These are phyloP conservation scores for Neurospora sp. DNA, from an alignment of 495 filamentous ascomycete species.

Conservation along the genomic window DNA sequence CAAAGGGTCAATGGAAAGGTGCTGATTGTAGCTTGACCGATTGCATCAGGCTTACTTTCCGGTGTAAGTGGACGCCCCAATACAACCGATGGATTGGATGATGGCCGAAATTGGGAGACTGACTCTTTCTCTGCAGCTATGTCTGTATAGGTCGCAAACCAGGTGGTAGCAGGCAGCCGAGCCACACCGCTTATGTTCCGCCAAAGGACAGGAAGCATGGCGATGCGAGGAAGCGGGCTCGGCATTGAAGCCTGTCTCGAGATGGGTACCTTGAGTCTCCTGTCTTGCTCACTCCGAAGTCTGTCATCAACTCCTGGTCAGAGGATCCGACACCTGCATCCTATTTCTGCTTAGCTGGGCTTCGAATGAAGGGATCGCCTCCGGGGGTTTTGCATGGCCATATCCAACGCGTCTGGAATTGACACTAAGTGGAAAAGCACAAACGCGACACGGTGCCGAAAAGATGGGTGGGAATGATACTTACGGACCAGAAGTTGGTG, in stretches of 20 bases:
- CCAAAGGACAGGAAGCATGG: constrained; percentile 15
- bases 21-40: neutral
- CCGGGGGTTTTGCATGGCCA: neutral
- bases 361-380: neutral
- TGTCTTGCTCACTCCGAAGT: neutral
- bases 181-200: constrained; percentile 10
- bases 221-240: constrained; percentile 19
- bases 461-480: neutral
- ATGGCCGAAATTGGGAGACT: constrained; percentile 5
- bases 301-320: neutral
- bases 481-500: neutral
- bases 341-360: neutral
- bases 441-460: neutral
- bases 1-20: neutral
- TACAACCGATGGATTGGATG: neutral
- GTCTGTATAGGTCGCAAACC: constrained; percentile 45
- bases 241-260: constrained; percentile 3
- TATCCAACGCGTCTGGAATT: neutral
- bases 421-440: neutral
- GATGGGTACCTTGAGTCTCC: neutral
- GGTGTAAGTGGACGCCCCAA: constrained; percentile 41
- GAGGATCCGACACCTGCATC: neutral
- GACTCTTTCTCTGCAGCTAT: constrained; percentile 29
- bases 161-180: constrained; percentile 18
- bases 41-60: constrained; percentile 56